Conservation (phyloP, 2,329 filamentous ascomycete genomes). For the Hymenoscyphus fructigenus region DNA sequence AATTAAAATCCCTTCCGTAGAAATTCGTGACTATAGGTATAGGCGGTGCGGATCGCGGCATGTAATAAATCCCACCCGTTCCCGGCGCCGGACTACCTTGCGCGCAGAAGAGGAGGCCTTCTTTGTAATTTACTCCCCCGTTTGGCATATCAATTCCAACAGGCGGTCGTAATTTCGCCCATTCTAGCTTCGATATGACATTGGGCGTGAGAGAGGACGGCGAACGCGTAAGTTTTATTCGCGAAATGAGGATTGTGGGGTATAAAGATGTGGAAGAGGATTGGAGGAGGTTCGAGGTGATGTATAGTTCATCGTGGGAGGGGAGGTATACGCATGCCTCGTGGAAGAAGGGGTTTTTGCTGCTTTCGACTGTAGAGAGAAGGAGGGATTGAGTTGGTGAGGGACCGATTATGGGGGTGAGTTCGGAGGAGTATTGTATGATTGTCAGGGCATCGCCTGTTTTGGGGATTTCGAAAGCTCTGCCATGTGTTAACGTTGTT, state of each 20-base stretch:
- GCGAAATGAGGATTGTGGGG: conserved; percentile 48
- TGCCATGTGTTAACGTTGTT: conserved; percentile 15
- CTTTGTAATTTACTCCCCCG: conserved; percentile 43
- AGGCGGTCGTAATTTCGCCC: conserved; percentile 40
- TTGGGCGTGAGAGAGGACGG: conserved; percentile 11
- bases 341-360: conserved; percentile 48
- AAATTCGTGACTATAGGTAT: conserved; percentile 43
- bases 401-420: conserved; percentile 38
- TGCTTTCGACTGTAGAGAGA: conserved; percentile 42
- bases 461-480: conserved; percentile 17
- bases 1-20: conserved; percentile 48
- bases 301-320: conserved; percentile 44
- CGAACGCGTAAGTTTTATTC: conserved; percentile 40
- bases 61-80: conserved; percentile 33
- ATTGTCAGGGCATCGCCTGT: conserved; percentile 36
- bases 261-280: conserved; percentile 39
- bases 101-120: conserved; percentile 44
- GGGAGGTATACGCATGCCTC: conserved; percentile 45
- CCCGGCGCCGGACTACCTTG: conserved; percentile 37
- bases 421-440: conserved; percentile 40
- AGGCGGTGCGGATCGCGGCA: conserved; percentile 28
- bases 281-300: conserved; percentile 46
- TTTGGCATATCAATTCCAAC: conserved; percentile 46
- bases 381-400: conserved; percentile 42
- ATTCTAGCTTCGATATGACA: conserved; percentile 29